Conservation (phyloP, 371 early-diverging fungal genomes). For the Mucor plumbeus region DNA sequence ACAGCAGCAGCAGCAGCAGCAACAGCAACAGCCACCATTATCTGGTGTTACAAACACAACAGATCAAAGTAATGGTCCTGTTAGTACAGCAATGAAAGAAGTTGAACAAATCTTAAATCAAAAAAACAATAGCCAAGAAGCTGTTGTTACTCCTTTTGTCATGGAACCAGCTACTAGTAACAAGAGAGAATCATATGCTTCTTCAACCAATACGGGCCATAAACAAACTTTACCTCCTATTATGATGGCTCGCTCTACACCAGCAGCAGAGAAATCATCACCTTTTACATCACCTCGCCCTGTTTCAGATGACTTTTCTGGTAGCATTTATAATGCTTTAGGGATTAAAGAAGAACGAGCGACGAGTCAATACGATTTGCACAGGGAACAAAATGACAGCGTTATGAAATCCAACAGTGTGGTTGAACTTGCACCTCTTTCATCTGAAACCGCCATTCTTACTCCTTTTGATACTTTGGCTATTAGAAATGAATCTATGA, state of each 20-base stretch:
- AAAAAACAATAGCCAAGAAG: not conserved
- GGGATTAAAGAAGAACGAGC: constrained; percentile 8
- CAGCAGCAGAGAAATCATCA: not conserved
- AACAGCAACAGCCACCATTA: not conserved
- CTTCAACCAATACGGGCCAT: not conserved
- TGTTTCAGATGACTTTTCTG: constrained; percentile 13
- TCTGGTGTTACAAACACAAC: constrained; percentile 10
- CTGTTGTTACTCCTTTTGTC: not conserved
- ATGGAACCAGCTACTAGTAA: not conserved
- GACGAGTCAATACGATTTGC: constrained; percentile 6
- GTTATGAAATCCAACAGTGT: not conserved
- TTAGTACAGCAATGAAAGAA: constrained; percentile 31
- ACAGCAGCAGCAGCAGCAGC: too few species aligned
- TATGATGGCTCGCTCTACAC: constrained; percentile 6
- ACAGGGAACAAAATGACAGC: not conserved
- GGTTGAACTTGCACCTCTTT: constrained; percentile 15
- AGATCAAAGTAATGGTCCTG: constrained; percentile 20
- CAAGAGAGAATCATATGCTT: not conserved
- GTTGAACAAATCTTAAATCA: constrained; percentile 29
- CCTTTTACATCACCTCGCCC: not conserved
- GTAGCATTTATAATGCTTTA: constrained; percentile 14
- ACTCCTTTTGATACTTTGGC: not conserved
- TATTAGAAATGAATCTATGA: not conserved
- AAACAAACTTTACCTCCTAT: constrained; percentile 14
- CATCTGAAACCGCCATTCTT: not conserved